Conservation (phyloP, 2,329 filamentous ascomycete species). For the Aspergillus novoparasiticus region DNA sequence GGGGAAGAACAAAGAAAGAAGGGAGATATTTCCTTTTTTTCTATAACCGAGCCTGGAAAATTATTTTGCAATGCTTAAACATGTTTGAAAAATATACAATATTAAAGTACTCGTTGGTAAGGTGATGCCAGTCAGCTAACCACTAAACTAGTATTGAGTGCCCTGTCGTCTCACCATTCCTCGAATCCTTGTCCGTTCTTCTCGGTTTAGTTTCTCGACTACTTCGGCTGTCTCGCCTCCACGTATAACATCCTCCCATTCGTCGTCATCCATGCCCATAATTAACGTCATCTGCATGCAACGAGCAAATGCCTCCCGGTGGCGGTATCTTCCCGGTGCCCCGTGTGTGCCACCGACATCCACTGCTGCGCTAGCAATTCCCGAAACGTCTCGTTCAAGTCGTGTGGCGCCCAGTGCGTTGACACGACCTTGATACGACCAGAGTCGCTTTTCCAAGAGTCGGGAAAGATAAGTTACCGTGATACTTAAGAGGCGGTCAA, state of each 20-base stretch:
- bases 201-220: constrained; percentile 67
- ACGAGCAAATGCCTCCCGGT: constrained; percentile 75
- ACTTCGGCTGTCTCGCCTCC: constrained; percentile 51
- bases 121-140: neutral
- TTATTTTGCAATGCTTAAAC: neutral
- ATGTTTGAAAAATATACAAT: neutral
- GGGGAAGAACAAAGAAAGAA: neutral
- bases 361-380: constrained; percentile 61
- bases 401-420: constrained; percentile 80
- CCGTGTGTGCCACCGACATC: constrained; percentile 39
- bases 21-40: neutral
- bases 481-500: constrained; percentile 71
- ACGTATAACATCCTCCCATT: constrained; percentile 77
- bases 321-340: constrained; percentile 63
- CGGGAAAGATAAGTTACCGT: constrained; percentile 75
- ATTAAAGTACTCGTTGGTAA: neutral
- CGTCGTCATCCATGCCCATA: constrained; percentile 92
- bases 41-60: neutral
- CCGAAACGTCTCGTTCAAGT: constrained; percentile 81
- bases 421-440: constrained; percentile 75
- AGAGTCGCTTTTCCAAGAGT: constrained; percentile 84
- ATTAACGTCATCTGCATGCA: constrained; percentile 81
- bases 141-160: neutral
- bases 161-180: constrained; percentile 58
- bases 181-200: constrained; percentile 74